These are phyloP conservation scores for Boletus reticuloceps DNA, from an alignment of 768 basidiomycete species.

Conservation along the genomic window DNA sequence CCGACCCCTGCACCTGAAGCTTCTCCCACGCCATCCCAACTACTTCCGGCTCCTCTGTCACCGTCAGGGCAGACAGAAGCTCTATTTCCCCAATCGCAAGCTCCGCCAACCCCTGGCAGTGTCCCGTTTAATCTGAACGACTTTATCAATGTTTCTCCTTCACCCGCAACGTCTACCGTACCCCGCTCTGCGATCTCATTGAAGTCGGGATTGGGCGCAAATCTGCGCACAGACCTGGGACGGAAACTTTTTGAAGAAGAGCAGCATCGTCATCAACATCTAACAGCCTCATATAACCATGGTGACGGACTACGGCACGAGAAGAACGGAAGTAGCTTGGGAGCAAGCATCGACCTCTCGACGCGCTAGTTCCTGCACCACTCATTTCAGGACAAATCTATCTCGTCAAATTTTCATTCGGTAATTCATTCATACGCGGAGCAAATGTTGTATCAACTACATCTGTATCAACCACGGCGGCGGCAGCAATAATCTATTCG, in stretches of 20 bases:
- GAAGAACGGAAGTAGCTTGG: constrained; percentile 23
- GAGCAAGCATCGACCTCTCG: constrained; percentile 32
- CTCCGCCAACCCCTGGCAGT: constrained; percentile 35
- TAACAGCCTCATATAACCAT: constrained; percentile 11
- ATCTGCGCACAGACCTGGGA: constrained; percentile 61
- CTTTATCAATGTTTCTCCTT: constrained; percentile 72
- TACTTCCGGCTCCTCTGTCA: constrained; percentile 25
- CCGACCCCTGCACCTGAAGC: constrained; percentile 31
- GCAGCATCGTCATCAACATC: constrained; percentile 44
- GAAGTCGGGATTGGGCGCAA: constrained; percentile 41
- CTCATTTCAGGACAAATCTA: constrained; percentile 7
- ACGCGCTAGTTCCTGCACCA: constrained; percentile 17
- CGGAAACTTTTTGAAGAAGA: constrained; percentile 71
- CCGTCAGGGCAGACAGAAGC: constrained; percentile 23
- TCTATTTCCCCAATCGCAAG: constrained; percentile 27
- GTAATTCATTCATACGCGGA: constrained; percentile 23
- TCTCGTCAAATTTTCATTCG: constrained; percentile 18
- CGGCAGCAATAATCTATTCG: constrained; percentile 28
- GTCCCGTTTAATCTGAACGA: constrained; percentile 64
- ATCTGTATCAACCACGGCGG: constrained; percentile 33
- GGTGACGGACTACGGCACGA: constrained; percentile 27
- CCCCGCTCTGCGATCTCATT: constrained; percentile 31
- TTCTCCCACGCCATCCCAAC: constrained; percentile 22
- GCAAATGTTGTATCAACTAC: constrained; percentile 35
- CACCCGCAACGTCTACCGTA: constrained; percentile 43